Evolutionary conservation across 2,329 filamentous ascomycete species (phyloP).

Genomic region (Cladophialophora psammophila): DNA sequence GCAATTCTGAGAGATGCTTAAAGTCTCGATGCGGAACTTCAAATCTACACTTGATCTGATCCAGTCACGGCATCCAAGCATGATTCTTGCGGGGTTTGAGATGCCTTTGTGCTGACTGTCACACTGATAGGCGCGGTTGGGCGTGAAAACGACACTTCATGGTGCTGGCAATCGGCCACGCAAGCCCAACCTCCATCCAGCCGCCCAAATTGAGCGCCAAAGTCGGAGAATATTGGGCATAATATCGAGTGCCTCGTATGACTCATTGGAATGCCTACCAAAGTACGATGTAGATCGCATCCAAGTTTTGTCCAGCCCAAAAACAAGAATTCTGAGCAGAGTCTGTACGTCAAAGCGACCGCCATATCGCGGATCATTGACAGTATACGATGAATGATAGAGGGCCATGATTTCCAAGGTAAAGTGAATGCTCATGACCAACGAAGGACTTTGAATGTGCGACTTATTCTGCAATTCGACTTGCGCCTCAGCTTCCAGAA

Average conservation of each 20-base stretch:
- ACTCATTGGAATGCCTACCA: neutral
- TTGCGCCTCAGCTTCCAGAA: neutral
- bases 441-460: too few relatives aligned
- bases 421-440: too few relatives aligned
- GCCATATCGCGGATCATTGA: too few relatives aligned
- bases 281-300: neutral
- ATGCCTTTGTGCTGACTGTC: neutral
- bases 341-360: neutral
- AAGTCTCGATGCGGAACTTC: slow-evolving; percentile 32
- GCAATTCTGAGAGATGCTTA: slow-evolving; percentile 34
- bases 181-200: neutral
- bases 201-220: neutral
- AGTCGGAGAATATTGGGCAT: neutral
- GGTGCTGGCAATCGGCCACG: neutral
- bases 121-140: neutral
- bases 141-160: neutral
- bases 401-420: too few relatives aligned
- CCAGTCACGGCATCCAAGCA: neutral
- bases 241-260: neutral
- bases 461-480: neutral
- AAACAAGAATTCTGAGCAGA: neutral
- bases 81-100: neutral
- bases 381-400: too few relatives aligned
- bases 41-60: slow-evolving; percentile 32
- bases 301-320: neutral